These are phyloP conservation scores for Scenedesmus sp. DNA, from an alignment of 163 green algal genomes.

Conservation along the genomic window DNA sequence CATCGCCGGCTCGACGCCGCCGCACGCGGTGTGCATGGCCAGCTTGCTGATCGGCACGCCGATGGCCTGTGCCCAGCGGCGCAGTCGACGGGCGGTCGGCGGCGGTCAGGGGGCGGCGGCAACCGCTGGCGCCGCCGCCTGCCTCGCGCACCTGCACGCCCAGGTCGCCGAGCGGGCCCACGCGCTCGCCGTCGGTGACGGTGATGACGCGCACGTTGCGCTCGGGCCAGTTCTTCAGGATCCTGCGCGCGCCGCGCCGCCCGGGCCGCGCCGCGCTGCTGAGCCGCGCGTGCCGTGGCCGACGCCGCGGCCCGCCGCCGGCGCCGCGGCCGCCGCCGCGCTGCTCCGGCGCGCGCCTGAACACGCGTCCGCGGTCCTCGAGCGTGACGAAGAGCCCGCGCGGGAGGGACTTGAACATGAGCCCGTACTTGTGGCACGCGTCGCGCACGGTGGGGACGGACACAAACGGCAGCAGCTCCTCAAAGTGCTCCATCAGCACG, in stretches of 20 bases:
- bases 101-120: too few relatives aligned
- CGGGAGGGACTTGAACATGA: conserved; percentile 93
- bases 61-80: conserved; percentile 60
- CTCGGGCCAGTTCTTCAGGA: conserved; percentile 95
- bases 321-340: too few relatives aligned
- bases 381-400: conserved; percentile 85
- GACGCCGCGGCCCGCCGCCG: too few relatives aligned
- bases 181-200: conserved; percentile 83
- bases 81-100: not conserved
- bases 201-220: conserved; percentile 83
- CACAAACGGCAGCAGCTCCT: conserved; percentile 88
- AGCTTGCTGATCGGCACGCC: conserved; percentile 81
- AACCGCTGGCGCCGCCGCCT: not conserved
- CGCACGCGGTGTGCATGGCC: conserved; percentile 83
- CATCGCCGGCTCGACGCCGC: conserved; percentile 77
- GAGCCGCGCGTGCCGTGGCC: too few relatives aligned
- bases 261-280: too few relatives aligned
- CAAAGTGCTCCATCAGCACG: conserved; percentile 83
- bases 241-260: conserved; percentile 47
- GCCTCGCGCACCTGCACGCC: conserved; percentile 49
- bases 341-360: conserved; percentile 22
- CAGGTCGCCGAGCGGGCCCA: conserved; percentile 68
- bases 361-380: conserved; percentile 81
- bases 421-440: conserved; percentile 83
- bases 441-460: conserved; percentile 75